Conservation (phyloP, 176 grass and related monocot genomes). For the Aegilops bicornis region DNA sequence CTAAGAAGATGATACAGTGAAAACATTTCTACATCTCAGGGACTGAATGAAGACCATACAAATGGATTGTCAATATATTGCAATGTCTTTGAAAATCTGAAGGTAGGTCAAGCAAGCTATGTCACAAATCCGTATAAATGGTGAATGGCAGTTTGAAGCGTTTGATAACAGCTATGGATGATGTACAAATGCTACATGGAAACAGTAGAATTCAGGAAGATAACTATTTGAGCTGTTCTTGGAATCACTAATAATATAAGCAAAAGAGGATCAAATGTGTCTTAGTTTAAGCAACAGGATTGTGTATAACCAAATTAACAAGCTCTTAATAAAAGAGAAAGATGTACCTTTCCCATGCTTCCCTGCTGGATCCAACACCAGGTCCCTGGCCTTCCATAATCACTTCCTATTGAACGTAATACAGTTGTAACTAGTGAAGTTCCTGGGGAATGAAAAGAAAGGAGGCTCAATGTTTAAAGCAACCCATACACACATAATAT, state of each 20-base stretch:
- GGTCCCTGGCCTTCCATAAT: slow-evolving; percentile 66
- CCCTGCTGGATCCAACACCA: slow-evolving; percentile 95
- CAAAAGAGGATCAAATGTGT: not conserved
- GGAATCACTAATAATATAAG: not conserved
- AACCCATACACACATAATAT: not conserved
- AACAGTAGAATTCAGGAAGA: not conserved
- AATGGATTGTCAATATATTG: not conserved
- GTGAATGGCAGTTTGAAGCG: not conserved
- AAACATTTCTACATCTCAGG: not conserved
- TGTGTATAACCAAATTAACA: not conserved
- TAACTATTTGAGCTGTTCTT: not conserved
- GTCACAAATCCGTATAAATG: not conserved
- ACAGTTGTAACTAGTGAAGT: slow-evolving; percentile 81
- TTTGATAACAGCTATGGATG: not conserved
- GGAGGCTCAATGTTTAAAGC: not conserved
- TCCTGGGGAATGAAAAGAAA: slow-evolving; percentile 40
- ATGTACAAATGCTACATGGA: slow-evolving; percentile 10
- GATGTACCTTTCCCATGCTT: slow-evolving; percentile 72
- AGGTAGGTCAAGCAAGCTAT: slow-evolving; percentile 5
- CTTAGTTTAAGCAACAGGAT: not conserved
- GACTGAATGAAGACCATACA: not conserved
- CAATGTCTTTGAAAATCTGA: not conserved
- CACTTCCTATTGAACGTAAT: slow-evolving; percentile 80
- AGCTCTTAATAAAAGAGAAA: not conserved
- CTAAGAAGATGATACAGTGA: not conserved